Evolutionary conservation across 139 green algal species (phyloP).

Genomic region (Desmodesmus armatus): DNA sequence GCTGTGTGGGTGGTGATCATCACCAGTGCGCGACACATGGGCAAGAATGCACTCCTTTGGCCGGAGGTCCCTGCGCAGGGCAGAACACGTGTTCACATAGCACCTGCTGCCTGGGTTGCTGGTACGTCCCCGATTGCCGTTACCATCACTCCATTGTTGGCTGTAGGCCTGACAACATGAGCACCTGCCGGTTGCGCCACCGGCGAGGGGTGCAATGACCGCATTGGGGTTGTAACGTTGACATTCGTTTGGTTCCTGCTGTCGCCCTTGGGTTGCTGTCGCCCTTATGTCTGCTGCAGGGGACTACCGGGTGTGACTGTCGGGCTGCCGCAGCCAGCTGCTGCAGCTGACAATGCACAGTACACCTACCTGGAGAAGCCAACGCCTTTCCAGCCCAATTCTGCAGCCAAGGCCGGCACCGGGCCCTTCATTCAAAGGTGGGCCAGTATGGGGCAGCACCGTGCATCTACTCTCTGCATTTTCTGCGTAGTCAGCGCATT

Average conservation of each 20-base stretch:
- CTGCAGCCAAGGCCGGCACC: not conserved
- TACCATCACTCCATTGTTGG: not conserved
- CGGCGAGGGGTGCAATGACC: not conserved
- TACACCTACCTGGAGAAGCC: conserved; percentile 31
- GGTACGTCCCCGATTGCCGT: not conserved
- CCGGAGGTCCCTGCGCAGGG: no score
- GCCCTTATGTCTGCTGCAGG: not conserved
- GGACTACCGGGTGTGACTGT: conserved; percentile 30
- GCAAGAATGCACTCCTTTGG: no score
- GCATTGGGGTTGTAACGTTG: not conserved
- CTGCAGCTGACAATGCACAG: not conserved
- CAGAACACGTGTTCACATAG: not conserved
- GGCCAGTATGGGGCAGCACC: not conserved
- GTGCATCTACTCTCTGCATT: not conserved
- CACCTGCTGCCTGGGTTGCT: not conserved
- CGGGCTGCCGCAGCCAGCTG: conserved; percentile 14
- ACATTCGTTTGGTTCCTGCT: not conserved
- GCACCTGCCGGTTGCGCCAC: not conserved
- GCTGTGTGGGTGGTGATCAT: no score
- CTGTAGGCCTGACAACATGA: not conserved
- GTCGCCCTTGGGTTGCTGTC: not conserved
- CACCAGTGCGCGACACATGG: no score
- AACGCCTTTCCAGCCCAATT: conserved; percentile 48
- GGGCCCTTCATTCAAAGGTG: conserved; percentile 47
- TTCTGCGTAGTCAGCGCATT: not conserved